Percentiles rank a stretch among this genome's conserved stretches.
Evolutionary conservation across 2,329 filamentous ascomycete genomes (phyloP).

Genomic region (Lasiodiplodia sp.): DNA sequence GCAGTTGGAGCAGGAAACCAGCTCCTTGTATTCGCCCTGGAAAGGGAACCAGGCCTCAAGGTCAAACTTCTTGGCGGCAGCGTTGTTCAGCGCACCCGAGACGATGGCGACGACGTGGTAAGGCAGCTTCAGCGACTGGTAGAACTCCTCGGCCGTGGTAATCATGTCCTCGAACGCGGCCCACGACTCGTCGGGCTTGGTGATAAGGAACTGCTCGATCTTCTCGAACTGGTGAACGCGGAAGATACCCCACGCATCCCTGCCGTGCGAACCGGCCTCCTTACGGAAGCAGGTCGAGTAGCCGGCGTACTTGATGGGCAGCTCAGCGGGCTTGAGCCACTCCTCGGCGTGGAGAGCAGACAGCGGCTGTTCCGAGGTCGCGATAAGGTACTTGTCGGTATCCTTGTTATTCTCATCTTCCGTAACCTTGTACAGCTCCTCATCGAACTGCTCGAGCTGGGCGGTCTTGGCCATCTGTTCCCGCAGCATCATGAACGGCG

Average conservation of each 20-base stretch:
- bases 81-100: conserved; percentile 80
- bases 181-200: conserved; percentile 88
- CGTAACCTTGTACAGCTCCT: conserved; percentile 94
- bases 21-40: conserved; percentile 97
- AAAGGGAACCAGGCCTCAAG: conserved; percentile 96
- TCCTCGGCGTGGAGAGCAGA: conserved; percentile 92
- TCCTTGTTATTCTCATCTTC: conserved; percentile 79
- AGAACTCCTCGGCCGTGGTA: conserved; percentile 88
- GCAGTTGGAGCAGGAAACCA: conserved; percentile 97
- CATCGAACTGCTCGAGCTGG: conserved; percentile 95
- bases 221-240: conserved; percentile 98
- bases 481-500: conserved; percentile 93
- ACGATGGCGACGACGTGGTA: conserved; percentile 95
- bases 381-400: conserved; percentile 84
- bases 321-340: conserved; percentile 83
- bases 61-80: conserved; percentile 83
- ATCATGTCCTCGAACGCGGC: conserved; percentile 95
- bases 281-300: conserved; percentile 96
- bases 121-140: conserved; percentile 85
- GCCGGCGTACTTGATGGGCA: conserved; percentile 88
- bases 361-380: conserved; percentile 93
- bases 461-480: conserved; percentile 98
- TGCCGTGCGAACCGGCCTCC: conserved; percentile 89
- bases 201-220: conserved; percentile 79
- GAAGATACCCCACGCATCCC: conserved; percentile 98